Evolutionary conservation across 768 basidiomycete genomes (phyloP).

Genomic region (Gloeopeniophorella convolvens): DNA sequence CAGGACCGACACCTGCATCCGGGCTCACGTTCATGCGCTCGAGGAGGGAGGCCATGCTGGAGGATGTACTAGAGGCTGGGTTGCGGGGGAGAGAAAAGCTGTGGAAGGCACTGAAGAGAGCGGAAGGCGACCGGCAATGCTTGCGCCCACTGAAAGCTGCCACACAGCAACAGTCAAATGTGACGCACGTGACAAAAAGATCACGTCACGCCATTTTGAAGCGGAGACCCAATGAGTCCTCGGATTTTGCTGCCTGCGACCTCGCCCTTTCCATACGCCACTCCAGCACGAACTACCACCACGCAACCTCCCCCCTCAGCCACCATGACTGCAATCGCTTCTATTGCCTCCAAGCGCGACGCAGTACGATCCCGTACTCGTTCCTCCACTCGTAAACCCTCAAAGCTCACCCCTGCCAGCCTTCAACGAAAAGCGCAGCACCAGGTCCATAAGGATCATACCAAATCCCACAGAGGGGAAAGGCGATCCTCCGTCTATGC

Average conservation of each 20-base stretch:
- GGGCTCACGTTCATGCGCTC: constrained; percentile 21
- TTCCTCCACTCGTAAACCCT: background rate
- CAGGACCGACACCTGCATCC: constrained; percentile 12
- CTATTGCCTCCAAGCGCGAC: background rate
- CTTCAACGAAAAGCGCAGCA: background rate
- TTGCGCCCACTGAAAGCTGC: no score
- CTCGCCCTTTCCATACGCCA: background rate
- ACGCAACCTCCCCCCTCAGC: background rate
- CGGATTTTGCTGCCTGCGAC: background rate
- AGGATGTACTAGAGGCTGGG: background rate
- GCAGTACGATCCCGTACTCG: constrained; percentile 2
- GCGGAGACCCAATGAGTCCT: constrained; percentile 12
- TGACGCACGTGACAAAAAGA: background rate
- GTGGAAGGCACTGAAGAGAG: no score
- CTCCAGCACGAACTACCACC: constrained; percentile 1
- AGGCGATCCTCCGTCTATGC: constrained; percentile 6
- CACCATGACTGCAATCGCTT: constrained; percentile 1
- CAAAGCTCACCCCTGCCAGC: background rate
- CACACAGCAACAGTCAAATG: background rate
- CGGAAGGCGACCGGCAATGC: background rate
- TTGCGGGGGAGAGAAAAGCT: no score
- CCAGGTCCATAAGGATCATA: background rate
- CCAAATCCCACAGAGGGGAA: background rate
- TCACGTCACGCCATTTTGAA: constrained; percentile 1
- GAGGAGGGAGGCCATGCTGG: constrained; percentile 20